Percentiles rank a stretch among this genome's conserved stretches.
These are phyloP conservation scores for Solanum etuberosum DNA, from an alignment of 257 asterid genomes.

Conservation along the genomic window DNA sequence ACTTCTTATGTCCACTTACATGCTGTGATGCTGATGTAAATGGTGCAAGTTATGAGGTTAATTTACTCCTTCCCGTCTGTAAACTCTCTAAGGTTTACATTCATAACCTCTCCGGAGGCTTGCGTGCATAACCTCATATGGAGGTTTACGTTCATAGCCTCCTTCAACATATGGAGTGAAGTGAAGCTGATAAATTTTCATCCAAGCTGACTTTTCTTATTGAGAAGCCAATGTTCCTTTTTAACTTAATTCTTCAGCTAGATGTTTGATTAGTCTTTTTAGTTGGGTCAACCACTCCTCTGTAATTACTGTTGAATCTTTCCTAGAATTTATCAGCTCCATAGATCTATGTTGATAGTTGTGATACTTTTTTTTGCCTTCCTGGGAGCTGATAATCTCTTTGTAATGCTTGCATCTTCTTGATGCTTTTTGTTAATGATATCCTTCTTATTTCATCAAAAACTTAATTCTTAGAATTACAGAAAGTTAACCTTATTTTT, in stretches of 20 bases:
- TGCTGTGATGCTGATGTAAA: not conserved
- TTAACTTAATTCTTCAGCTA: not conserved
- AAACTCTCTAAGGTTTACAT: not conserved
- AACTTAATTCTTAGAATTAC: not conserved
- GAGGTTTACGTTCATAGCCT: not conserved
- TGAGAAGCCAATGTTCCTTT: not conserved
- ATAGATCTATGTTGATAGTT: not conserved
- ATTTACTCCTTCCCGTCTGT: not conserved
- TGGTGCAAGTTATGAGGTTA: not conserved
- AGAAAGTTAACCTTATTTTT: not conserved
- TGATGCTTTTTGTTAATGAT: not conserved
- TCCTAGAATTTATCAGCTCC: not conserved
- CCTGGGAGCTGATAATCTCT: not conserved
- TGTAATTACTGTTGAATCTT: not conserved
- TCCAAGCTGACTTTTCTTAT: not conserved
- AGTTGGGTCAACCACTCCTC: not conserved
- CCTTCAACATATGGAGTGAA: not conserved
- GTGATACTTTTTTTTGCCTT: not conserved
- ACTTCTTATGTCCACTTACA: not conserved
- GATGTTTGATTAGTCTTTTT: not conserved
- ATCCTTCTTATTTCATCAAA: not conserved
- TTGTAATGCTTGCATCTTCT: not conserved
- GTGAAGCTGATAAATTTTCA: not conserved
- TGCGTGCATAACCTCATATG: not conserved
- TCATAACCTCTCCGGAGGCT: not conserved